A percentile compares a stretch with the other conserved stretches of the same genome.
Evolutionary conservation across 2,329 filamentous ascomycete species (phyloP).

Genomic region (Botryotinia calthae): DNA sequence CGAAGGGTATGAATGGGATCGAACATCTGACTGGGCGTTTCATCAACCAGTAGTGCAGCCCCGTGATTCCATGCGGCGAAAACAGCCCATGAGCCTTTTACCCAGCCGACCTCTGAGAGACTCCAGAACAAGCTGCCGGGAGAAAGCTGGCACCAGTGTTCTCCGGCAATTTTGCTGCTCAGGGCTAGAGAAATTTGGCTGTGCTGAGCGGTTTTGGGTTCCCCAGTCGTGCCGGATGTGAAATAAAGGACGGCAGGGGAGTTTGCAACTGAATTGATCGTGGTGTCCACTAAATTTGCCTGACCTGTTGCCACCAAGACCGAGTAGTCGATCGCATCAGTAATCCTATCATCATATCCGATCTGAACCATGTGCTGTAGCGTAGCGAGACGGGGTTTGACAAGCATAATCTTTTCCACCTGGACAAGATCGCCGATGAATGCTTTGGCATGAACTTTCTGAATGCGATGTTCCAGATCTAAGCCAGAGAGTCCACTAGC

Average conservation of each 20-base stretch:
- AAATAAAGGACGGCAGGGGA: slow-evolving; percentile 27
- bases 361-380: not conserved
- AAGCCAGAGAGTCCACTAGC: not conserved
- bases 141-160: not conserved
- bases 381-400: not conserved
- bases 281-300: not conserved
- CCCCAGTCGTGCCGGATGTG: slow-evolving; percentile 37
- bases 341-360: not conserved
- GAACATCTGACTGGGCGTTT: not conserved
- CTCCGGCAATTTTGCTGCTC: not conserved
- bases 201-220: slow-evolving; percentile 24
- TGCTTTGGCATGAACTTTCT: not conserved
- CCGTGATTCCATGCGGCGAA: not conserved
- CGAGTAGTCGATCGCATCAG: not conserved
- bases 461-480: not conserved
- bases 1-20: not conserved
- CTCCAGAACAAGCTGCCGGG: not conserved
- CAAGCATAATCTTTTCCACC: not conserved
- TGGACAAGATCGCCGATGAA: not conserved
- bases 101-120: not conserved
- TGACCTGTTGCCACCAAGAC: not conserved
- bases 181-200: not conserved
- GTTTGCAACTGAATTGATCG: not conserved
- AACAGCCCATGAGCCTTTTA: not conserved
- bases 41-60: not conserved